Evolutionary conservation across 73 alveolate genomes (phyloP), one percentile per base, ranked within the genome.

Genomic region (Tetrahymena thermophila): DNA sequence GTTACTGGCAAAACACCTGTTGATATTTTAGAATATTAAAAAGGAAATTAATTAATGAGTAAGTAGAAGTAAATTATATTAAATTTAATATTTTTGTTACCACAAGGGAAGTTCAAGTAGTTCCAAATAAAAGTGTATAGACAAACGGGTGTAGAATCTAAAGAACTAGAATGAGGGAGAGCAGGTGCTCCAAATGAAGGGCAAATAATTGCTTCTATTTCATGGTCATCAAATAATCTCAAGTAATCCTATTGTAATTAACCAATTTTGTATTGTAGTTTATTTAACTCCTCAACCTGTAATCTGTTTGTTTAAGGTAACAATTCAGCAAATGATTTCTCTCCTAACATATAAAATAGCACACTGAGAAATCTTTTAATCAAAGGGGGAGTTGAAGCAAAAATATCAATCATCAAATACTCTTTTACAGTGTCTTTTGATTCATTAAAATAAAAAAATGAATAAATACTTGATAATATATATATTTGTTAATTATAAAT

Each of bases 131-230:
- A 95, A 21, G 97, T 85, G 93, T 96, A 96, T 4, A 94, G 28
- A 40, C 25, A n/a, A 71, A 71, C 96, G 13, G 84, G 85, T 3
- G 97, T 94, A 40, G 85, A 25, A 37, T 94, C 40, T 43, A 35
- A 21, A 23, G 96, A 83, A 40, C 95, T 85, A 35, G 95, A 93
- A 96, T 96, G 98, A 31, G 56, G 55, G 56, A 95, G 96, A 25
- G 98, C 98, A 44, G 95, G 95, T 21, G 50, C 55, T 37, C 96
- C 98, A 95, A 89, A 85, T 3, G 95, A 94, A 37, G 98, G 98
- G 37, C 96, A 96, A 14, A 96, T 96, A 55, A 95, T 55, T 14
- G 96, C 98, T 43, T 96, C 98, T 38, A 96, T 43, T 16, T 94
- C 97, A 38, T 84, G 84, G 28, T 94, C 93, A 2, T 25, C 21